Evolutionary conservation across 352 stramenopile genomes (phyloP), one percentile per base, ranked within the genome.

Genomic region (Pythium rhizo-oryzae): DNA sequence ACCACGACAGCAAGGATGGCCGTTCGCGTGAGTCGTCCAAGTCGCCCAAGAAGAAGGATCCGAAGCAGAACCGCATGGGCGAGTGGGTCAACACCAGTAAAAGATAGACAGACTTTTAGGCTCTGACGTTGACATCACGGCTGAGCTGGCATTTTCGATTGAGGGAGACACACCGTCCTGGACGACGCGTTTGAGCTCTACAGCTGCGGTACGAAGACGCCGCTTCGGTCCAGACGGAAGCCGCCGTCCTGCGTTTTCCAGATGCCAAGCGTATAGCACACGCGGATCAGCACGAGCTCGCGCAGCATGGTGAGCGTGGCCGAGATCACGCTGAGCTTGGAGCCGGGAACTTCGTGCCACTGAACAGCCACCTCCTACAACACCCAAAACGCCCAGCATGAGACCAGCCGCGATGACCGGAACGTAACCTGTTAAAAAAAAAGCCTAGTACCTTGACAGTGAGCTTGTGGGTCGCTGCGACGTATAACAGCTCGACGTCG

Each of bases 401-500:
- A 64, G 28, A 35, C 19, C 15, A 12, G 4, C 28, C 2, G 28
- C 28, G 28, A 33, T 2, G 28, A 43, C 5, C 37, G 13, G 13
- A 43, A 2, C 15, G 2, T 43, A 11, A 6, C 28, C 13, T 18
- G n/a, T n/a, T n/a, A n/a, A n/a, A n/a, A n/a, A n/a, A n/a, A n/a
- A n/a, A n/a, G n/a, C n/a, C n/a, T n/a, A 18, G 11, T 57, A 90
- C 85, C 81, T 91, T 90, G 50, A 94, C 78, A 18, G 63, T 57
- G 59, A 94, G 75, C 25, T 81, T 78, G 43, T 72, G 85, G 54
- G 63, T 74, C 4, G 72, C 83, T 18, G 87, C 91, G 55, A 98
- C 68, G 75, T 92, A 97, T 28, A 98, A 75, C 64, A 98, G 61
- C 66, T 98, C 94, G n/a, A 98, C 91, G 70, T 98, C 94, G 71